A percentile compares a stretch with the other conserved stretches of the same genome.
Conservation (phyloP, 768 basidiomycete genomes). For the Hortiboletus flavorubellus region DNA sequence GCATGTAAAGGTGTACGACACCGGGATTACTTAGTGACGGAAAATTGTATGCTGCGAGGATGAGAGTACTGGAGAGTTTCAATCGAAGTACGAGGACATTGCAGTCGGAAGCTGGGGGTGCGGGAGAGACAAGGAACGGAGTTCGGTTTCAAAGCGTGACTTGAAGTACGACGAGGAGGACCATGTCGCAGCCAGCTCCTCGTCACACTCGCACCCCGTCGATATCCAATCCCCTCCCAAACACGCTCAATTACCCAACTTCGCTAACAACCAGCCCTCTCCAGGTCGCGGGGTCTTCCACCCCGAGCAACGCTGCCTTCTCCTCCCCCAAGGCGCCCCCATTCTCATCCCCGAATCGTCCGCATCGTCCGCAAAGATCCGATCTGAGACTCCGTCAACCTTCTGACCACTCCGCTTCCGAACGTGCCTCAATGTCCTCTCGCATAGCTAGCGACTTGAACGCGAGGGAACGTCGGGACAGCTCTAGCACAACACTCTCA, state of each 20-base stretch:
- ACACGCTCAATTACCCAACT: slow-evolving; percentile 33
- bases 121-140: slow-evolving; percentile 7
- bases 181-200: slow-evolving; percentile 50
- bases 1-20: slow-evolving; percentile 61
- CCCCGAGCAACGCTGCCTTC: slow-evolving; percentile 43
- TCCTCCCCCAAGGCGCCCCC: slow-evolving; percentile 40
- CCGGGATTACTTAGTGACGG: slow-evolving; percentile 49
- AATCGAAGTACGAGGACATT: slow-evolving; percentile 44
- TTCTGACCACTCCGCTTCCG: slow-evolving; percentile 52
- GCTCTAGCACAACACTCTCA: slow-evolving; percentile 45
- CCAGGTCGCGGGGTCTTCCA: slow-evolving; percentile 56
- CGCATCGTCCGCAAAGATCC: slow-evolving; percentile 64
- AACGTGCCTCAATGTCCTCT: slow-evolving; percentile 47
- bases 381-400: slow-evolving; percentile 54
- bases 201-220: slow-evolving; percentile 50
- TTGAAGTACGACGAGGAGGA: slow-evolving; percentile 10
- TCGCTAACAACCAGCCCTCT: slow-evolving; percentile 48
- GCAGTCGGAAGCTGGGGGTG: slow-evolving; percentile 4
- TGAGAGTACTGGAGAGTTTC: slow-evolving; percentile 2
- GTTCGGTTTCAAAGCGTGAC: slow-evolving; percentile 3
- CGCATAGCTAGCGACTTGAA: slow-evolving; percentile 28
- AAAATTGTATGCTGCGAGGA: not conserved
- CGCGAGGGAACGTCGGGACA: slow-evolving; percentile 43
- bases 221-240: slow-evolving; percentile 36
- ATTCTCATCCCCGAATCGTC: slow-evolving; percentile 46